Evolutionary conservation across 208 protist species (phyloP), one percentile per base, ranked within the genome.

Genomic region (Leishmania guyanensis): DNA sequence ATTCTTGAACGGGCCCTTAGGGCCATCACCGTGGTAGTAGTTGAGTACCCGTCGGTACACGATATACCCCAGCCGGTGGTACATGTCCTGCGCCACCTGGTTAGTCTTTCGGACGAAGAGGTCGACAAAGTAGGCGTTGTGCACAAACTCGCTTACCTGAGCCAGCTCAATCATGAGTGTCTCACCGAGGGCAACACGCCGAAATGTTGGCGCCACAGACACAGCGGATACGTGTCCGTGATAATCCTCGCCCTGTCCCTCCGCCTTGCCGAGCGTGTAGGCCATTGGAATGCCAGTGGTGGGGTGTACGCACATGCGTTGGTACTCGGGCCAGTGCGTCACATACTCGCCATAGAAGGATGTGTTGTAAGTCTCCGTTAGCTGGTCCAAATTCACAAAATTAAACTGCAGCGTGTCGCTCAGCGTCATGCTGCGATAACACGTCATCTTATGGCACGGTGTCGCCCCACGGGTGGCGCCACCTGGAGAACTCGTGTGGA

Each of bases 221-320:
- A 99, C 90, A 10, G 99, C 99, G 12, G 99, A 99, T 17, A 99
- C 98, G 86, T 99, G 99, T 2, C 99, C 99, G 88, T 99, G 98
- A 89, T 96, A 99, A 66, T 98, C 89, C 71, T 99, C 91, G 10
- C 92, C 97, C 36, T 91, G 71, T 10, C 98, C 99, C 83, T 99
- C 99, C 46, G 93, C 98, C 89, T 99, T 99, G 17, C 98, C 99
- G 62, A 99, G 90, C 36, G 98, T 96, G 90, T 99, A 99, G 3
- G 95, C 98, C 98, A 99, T 99, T 33, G 90, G 78, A 54, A 95
- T 88, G 16, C 97, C 95, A 22, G 91, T 97, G 6, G 92, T 93
- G 14, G 97, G 89, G 82, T 97, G 94, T 36, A 98, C 90, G 36
- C 93, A 97, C 5, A 98, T 94, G 50, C 93, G 87, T 80, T 98